These are phyloP conservation scores for Calonectria pseudoturangicola DNA, from an alignment of 2,329 filamentous ascomycete genomes.

Conservation along the genomic window DNA sequence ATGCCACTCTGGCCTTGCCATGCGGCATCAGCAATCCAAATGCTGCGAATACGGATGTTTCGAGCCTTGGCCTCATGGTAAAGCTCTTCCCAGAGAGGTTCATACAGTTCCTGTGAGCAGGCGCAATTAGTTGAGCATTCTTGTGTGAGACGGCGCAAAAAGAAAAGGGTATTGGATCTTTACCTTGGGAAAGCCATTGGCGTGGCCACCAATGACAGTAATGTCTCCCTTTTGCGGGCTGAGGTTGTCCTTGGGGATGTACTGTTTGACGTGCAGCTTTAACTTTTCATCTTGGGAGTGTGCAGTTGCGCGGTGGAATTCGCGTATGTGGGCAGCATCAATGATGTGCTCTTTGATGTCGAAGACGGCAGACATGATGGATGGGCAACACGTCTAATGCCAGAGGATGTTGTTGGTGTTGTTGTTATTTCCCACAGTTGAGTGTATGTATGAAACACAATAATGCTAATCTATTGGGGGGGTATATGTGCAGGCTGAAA, in stretches of 20 bases:
- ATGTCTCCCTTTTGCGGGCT: constrained; percentile 83
- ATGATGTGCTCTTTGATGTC: constrained; percentile 83
- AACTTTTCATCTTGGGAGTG: constrained; percentile 84
- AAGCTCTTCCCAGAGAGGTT: constrained; percentile 92
- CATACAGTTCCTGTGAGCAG: constrained; percentile 85
- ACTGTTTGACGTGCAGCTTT: constrained; percentile 88
- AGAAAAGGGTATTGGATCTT: background rate
- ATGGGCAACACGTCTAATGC: background rate
- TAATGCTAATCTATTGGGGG: too few relatives aligned
- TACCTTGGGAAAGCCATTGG: constrained; percentile 95
- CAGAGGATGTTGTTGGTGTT: background rate
- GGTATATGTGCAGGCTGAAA: background rate
- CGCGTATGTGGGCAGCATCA: constrained; percentile 85
- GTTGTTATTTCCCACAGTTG: too few relatives aligned
- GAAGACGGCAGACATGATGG: constrained; percentile 65
- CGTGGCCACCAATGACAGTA: constrained; percentile 90
- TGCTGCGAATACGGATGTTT: constrained; percentile 83
- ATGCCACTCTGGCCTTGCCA: constrained; percentile 88
- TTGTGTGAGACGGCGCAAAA: background rate
- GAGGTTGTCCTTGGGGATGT: constrained; percentile 83
- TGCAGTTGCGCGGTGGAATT: constrained; percentile 84
- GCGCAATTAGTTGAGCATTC: background rate
- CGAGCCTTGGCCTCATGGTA: constrained; percentile 72
- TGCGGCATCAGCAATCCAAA: constrained; percentile 94
- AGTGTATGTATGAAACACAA: too few relatives aligned